A percentile compares a stretch with the other conserved stretches of the same genome.
Conservation (phyloP, 2,329 filamentous ascomycete species). For the Mariannaea sp. region DNA sequence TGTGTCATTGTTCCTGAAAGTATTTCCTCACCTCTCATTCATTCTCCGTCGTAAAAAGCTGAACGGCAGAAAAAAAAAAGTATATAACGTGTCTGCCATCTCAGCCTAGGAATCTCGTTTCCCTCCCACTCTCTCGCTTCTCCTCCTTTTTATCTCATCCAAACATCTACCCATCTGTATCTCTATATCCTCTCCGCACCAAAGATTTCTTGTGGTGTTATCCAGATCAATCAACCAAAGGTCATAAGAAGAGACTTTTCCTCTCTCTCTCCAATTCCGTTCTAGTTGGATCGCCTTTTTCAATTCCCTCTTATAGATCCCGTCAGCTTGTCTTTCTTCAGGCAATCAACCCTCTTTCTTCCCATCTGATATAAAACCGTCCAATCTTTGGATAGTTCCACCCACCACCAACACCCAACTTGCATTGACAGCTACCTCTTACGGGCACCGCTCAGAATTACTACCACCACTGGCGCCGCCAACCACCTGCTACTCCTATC, state of each 20-base stretch:
- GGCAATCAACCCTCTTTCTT: too few species aligned
- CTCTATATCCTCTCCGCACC: neutral
- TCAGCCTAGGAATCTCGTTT: slow-evolving; percentile 4
- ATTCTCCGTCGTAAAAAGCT: neutral
- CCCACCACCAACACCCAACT: too few species aligned
- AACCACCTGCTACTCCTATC: too few species aligned
- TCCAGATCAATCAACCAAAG: neutral
- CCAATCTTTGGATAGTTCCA: neutral
- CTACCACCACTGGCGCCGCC: too few species aligned
- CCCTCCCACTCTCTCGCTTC: slow-evolving; percentile 4
- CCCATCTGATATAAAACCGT: neutral
- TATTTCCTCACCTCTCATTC: neutral
- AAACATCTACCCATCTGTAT: neutral
- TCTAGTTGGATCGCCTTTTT: neutral
- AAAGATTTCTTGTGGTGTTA: neutral
- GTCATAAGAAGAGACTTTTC: too few species aligned
- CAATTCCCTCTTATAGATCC: neutral
- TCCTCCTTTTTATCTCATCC: neutral
- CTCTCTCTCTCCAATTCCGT: too few species aligned
- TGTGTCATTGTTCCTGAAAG: slow-evolving; percentile 9
- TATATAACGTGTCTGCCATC: slow-evolving; percentile 20
- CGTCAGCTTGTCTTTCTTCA: too few species aligned
- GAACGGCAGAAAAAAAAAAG: slow-evolving; percentile 1
- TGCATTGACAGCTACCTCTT: too few species aligned
- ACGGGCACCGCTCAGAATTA: too few species aligned